Base-by-base conservation (phyloP, 805 yeast genomes). In the Phaffomyces antillensis region DNA sequence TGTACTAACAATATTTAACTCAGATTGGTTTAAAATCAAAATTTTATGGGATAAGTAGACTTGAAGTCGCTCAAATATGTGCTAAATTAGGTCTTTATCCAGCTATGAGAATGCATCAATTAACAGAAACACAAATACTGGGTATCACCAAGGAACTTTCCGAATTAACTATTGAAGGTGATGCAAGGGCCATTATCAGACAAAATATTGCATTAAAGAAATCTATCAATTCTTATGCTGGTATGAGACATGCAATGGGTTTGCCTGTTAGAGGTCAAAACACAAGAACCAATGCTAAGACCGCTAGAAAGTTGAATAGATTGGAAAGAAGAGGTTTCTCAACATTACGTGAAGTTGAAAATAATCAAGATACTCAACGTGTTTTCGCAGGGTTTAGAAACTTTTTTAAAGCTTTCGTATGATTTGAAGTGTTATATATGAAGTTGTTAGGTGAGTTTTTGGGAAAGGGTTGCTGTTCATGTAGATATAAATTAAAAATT, bases 51-150 rank as follows among this genome's bases (percentile, higher is more conserved):
- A 71, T 93, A 36, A 96, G 98, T n/a, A 64, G 68, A 39, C 63
- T 68, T 43, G 79, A 85, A 10, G 91, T 97, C 3, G 77, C 76
- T 51, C 71, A 72, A 56, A 71, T 93, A 43, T 89, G 96, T 62
- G 81, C 97, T 35, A 87, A 81, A 60, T 77, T 91, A 20, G 96
- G 96, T 11, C 76, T 93, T 48, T 91, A 90, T 60, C 98, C 98
- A 39, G 72, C 76, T 61, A 90, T 91, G 95, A 79, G 96, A 67
- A 83, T 90, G 86, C 93, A 86, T 62, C 96, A 93, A 65, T 75
- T 93, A 34, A 71, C 84, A 26, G 98, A 93, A 65, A 86, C 88
- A 25, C 95, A 89, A 56, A 74, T 89, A 38, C 75, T 91, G 77
- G 79, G 85, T 32, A 72, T 93, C 38, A 84, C 96, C 34, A 91